Base-by-base conservation (phyloP, 1,139 yeast species). In the Candida tropicalis region DNA sequence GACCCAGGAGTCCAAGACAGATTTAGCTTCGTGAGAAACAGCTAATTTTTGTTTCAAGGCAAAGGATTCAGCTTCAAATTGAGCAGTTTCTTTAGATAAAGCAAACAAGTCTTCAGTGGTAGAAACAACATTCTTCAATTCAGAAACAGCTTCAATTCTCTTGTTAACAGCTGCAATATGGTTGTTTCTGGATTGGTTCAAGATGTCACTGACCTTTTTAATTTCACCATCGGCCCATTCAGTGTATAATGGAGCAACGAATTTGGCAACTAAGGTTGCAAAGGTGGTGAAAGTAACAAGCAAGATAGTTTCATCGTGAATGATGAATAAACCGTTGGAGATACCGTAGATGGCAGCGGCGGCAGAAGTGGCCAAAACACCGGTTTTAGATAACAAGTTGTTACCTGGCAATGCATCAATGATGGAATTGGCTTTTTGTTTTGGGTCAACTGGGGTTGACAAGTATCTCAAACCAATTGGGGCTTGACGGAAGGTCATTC, bases 1-100 rank as follows among this genome's bases (percentile, higher is more conserved):
- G 59, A 90, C 98, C 99, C 99, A 93, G 28, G 98, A 89, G 74
- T 93, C 99, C 66, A 93, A 83, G 49, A 93, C 96, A 47, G 95
- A 74, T 78, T 87, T 90, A 63, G 98, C 98, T 77, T 90, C 97
- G 50, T 75, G 60, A 49, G 95, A 93, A 58, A 89, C 81, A 53
- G 85, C 93, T 56, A 88, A 89, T 66, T 84, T 73, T 78, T 93
- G 99, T 79, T 90, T 87, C 68, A 87, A 81, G 73, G 86, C 96
- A 62, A 91, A 93, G 42, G 93, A 82, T 72, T 89, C 81, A 53
- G 97, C 95, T 80, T 93, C 99, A 62, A 90, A 81, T 74, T 87
- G 81, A 56, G 93, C 97, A 52, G 99, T 93, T 75, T 93, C 97
- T 79, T 89, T 91, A 52, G 99, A 91, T 50, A 91, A 82, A 60